Conservation (phyloP, 2,329 filamentous ascomycete species). For the Venturia effusa region DNA sequence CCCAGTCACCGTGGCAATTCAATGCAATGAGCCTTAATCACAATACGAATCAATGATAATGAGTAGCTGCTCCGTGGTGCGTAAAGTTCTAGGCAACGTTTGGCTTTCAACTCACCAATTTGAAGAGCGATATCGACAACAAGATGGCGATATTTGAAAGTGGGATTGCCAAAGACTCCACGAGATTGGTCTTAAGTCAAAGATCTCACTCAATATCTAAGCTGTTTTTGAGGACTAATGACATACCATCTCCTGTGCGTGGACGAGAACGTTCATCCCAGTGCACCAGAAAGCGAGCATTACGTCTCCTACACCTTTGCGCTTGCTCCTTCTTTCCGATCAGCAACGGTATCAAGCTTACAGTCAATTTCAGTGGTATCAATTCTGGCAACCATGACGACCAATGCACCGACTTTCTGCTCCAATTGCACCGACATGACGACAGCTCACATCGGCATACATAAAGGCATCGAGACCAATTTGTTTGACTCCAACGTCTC, state of each 20-base stretch:
- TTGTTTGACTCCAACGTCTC: neutral
- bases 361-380: neutral
- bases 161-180: too few relatives aligned
- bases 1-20: neutral
- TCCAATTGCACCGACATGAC: neutral
- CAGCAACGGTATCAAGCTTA: neutral
- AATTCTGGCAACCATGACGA: neutral
- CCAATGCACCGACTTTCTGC: neutral
- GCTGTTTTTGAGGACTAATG: too few relatives aligned
- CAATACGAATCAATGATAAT: neutral
- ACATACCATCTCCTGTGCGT: too few relatives aligned
- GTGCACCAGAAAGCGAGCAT: too few relatives aligned
- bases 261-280: too few relatives aligned
- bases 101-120: too few relatives aligned
- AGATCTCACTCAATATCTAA: too few relatives aligned
- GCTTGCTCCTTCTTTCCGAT: neutral
- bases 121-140: too few relatives aligned
- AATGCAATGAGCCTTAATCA: neutral
- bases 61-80: neutral
- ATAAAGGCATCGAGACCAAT: neutral
- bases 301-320: too few relatives aligned
- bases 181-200: too few relatives aligned
- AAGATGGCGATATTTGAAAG: too few relatives aligned
- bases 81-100: neutral
- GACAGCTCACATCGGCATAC: neutral